Percentiles rank a stretch among this genome's conserved stretches.
Evolutionary conservation across 257 asterid species (phyloP).

Genomic region (Salvia miltiorrhiza): DNA sequence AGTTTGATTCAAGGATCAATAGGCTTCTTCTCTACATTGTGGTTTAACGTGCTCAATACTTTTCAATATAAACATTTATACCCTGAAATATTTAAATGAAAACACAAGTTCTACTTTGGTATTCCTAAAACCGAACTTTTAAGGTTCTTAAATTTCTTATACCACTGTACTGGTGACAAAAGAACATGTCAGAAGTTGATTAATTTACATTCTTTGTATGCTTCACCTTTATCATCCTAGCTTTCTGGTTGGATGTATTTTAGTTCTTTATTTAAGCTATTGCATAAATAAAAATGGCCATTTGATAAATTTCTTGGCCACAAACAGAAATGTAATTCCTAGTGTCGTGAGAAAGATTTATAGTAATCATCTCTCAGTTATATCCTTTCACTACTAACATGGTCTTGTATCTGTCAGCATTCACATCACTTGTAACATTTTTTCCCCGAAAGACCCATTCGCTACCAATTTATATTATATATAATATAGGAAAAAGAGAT

Average conservation of each 20-base stretch:
- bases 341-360: background rate
- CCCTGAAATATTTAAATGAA: background rate
- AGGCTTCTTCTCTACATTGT: background rate
- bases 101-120: background rate
- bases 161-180: background rate
- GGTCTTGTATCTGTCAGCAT: background rate
- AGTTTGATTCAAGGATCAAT: background rate
- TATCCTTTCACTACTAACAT: background rate
- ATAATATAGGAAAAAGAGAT: background rate
- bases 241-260: background rate
- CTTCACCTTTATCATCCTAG: background rate
- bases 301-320: background rate
- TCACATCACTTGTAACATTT: background rate
- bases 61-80: background rate
- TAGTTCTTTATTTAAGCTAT: background rate
- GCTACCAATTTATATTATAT: background rate
- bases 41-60: background rate
- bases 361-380: background rate
- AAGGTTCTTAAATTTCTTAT: background rate
- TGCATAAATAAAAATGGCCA: background rate
- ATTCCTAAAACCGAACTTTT: too few relatives aligned
- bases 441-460: background rate
- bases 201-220: background rate
- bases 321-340: background rate
- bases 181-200: background rate